Evolutionary conservation across 805 yeast genomes (phyloP).

Genomic region (Vanderwaltozyma verrucispora): DNA sequence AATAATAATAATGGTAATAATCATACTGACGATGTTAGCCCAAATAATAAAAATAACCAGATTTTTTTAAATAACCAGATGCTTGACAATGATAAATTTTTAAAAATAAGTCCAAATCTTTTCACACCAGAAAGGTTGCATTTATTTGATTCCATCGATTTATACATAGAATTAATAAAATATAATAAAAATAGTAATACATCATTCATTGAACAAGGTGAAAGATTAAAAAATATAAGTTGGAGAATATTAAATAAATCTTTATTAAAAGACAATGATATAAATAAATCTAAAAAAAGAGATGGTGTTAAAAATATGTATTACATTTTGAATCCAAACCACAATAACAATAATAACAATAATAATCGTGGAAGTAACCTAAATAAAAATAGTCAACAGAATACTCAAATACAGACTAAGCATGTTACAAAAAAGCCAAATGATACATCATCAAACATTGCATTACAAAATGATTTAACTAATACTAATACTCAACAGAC

Average conservation of each 20-base stretch:
- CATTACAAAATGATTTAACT: no score
- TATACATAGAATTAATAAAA: constrained; percentile 22
- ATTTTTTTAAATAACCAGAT: no score
- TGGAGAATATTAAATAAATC: constrained; percentile 28
- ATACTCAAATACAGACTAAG: background rate
- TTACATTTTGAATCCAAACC: constrained; percentile 13
- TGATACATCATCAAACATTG: no score
- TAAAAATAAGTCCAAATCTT: constrained; percentile 25
- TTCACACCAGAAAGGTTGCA: constrained; percentile 25
- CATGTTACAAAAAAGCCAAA: background rate
- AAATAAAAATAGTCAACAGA: background rate
- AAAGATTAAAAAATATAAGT: constrained; percentile 25
- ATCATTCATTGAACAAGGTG: constrained; percentile 23
- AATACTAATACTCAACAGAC: no score
- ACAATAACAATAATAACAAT: background rate
- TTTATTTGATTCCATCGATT: constrained; percentile 22
- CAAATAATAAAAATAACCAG: no score
- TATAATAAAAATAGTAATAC: constrained; percentile 6
- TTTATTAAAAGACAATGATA: constrained; percentile 15
- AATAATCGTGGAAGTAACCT: background rate
- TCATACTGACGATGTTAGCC: no score
- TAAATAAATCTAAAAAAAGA: constrained; percentile 23
- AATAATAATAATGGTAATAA: no score
- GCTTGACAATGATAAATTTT: constrained; percentile 10
- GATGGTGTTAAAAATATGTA: constrained; percentile 29